Conservation (phyloP, 495 filamentous ascomycete genomes). For the Amphirosellinia nigrospora region DNA sequence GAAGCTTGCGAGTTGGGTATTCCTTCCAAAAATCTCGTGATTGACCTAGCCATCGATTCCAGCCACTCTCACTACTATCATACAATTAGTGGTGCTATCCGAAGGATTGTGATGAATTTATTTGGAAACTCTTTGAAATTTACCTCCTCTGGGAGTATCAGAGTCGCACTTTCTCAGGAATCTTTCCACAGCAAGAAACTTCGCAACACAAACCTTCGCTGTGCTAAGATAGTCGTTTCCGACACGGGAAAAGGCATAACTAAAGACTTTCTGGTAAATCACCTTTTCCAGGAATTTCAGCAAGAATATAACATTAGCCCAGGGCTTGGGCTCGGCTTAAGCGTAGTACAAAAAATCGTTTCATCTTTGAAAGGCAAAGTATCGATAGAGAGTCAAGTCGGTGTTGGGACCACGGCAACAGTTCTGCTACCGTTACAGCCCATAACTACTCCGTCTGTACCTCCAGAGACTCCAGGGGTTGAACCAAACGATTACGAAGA, state of each 20-base stretch:
- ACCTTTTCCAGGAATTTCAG: constrained; percentile 69
- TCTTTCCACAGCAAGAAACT: constrained; percentile 37
- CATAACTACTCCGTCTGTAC: constrained; percentile 7
- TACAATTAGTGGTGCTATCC: constrained; percentile 72
- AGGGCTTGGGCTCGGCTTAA: constrained; percentile 73
- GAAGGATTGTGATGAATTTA: constrained; percentile 79
- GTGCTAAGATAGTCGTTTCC: constrained; percentile 55
- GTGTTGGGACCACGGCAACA: constrained; percentile 64
- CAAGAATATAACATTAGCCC: constrained; percentile 69
- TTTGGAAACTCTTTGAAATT: constrained; percentile 84
- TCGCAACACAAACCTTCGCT: constrained; percentile 33
- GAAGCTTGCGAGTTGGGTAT: neutral
- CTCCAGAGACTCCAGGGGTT: neutral
- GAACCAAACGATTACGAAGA: constrained; percentile 35
- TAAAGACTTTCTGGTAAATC: constrained; percentile 67
- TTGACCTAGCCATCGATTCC: constrained; percentile 68
- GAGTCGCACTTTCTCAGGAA: constrained; percentile 60
- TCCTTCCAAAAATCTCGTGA: constrained; percentile 49
- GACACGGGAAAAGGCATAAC: constrained; percentile 74
- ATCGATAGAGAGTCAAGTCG: constrained; percentile 61
- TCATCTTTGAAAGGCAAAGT: constrained; percentile 63
- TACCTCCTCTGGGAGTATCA: constrained; percentile 68
- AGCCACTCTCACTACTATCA: constrained; percentile 65
- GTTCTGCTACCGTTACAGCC: constrained; percentile 54
- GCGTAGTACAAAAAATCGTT: constrained; percentile 70